Percentiles rank a stretch among this genome's conserved stretches.
These are phyloP conservation scores for Yamadazyma ubonensis DNA, from an alignment of 805 yeast species.

Conservation along the genomic window DNA sequence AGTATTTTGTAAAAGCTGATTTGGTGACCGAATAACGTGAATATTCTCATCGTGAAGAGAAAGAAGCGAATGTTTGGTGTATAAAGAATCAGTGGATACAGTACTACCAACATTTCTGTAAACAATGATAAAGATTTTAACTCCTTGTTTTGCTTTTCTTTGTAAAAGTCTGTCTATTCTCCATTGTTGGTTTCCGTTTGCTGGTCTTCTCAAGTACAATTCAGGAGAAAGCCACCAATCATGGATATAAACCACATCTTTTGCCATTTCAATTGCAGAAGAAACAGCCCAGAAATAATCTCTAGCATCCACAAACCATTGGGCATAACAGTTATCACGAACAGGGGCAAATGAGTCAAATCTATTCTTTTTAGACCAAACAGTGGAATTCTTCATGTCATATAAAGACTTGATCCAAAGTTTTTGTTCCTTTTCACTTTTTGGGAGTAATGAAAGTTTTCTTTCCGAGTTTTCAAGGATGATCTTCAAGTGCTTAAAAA, in stretches of 20 bases:
- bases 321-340: constrained; percentile 80
- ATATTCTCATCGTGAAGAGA: constrained; percentile 78
- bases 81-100: constrained; percentile 88
- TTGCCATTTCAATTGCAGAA: constrained; percentile 88
- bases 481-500: constrained; percentile 52
- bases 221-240: constrained; percentile 99
- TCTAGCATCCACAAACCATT: constrained; percentile 95
- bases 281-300: constrained; percentile 97
- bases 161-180: constrained; percentile 85
- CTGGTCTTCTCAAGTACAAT: constrained; percentile 87
- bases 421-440: constrained; percentile 60
- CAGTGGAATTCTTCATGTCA: constrained; percentile 62
- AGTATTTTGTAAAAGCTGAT: constrained; percentile 88
- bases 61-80: constrained; percentile 90
- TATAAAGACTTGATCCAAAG: constrained; percentile 76
- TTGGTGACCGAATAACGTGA: constrained; percentile 91
- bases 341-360: constrained; percentile 94
- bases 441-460: constrained; percentile 68
- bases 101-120: constrained; percentile 93
- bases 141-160: constrained; percentile 91
- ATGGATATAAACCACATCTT: constrained; percentile 88
- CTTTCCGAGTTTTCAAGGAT: constrained; percentile 74
- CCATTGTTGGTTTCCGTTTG: constrained; percentile 92
- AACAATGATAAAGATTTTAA: constrained; percentile 85
- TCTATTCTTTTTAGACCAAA: constrained; percentile 72